These are phyloP conservation scores for Lecanicillium sp. DNA, from an alignment of 2,329 filamentous ascomycete genomes.

Conservation along the genomic window DNA sequence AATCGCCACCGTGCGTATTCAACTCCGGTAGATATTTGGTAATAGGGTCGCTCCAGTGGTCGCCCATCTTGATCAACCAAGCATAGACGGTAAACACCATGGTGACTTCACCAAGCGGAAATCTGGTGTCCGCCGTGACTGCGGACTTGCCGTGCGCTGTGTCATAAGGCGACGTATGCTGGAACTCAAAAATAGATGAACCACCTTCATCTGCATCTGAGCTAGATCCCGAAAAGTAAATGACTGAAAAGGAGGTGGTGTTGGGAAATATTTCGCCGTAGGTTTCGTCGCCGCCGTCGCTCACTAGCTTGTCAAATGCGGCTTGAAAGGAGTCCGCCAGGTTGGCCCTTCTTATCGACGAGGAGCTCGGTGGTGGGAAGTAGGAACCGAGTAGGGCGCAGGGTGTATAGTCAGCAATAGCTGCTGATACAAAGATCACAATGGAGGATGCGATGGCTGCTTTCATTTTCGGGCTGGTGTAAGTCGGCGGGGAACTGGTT, in stretches of 20 bases:
- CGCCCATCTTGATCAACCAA: slow-evolving; percentile 21
- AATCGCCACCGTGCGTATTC: neutral
- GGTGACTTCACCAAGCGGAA: slow-evolving; percentile 21
- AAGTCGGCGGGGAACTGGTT: no score
- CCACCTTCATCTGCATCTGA: slow-evolving; percentile 4
- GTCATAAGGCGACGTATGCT: slow-evolving; percentile 13
- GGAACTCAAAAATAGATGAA: slow-evolving; percentile 16
- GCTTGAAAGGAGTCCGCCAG: slow-evolving; percentile 12
- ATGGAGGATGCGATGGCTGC: neutral
- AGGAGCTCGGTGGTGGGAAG: slow-evolving; percentile 11
- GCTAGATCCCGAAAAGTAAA: slow-evolving; percentile 13
- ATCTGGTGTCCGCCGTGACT: slow-evolving; percentile 16
- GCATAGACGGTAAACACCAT: slow-evolving; percentile 25
- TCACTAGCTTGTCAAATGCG: slow-evolving; percentile 14
- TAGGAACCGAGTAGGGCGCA: slow-evolving; percentile 14
- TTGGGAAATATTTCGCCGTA: slow-evolving; percentile 17
- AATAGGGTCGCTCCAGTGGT: slow-evolving; percentile 19
- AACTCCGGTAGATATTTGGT: slow-evolving; percentile 21
- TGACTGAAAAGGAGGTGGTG: slow-evolving; percentile 19
- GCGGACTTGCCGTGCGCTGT: neutral
- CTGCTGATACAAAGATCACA: neutral
- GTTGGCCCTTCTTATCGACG: slow-evolving; percentile 7
- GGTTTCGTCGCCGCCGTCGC: slow-evolving; percentile 11
- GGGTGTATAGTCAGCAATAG: slow-evolving; percentile 9
- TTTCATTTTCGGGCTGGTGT: slow-evolving; percentile 10